Conservation (phyloP, 495 filamentous ascomycete species). For the Astrothelium macrocarpum region DNA sequence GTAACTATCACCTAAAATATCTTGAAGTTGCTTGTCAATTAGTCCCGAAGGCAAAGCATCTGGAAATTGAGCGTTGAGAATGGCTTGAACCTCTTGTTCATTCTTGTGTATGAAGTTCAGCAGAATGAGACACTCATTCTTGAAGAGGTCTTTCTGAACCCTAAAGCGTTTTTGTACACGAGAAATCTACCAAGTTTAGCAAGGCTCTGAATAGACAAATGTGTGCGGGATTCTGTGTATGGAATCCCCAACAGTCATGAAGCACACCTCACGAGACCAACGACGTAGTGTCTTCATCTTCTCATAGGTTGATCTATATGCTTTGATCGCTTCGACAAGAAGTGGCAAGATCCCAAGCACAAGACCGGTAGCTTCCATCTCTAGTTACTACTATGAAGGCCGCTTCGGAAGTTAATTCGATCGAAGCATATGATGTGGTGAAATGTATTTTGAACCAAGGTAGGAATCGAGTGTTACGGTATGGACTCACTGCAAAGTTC, state of each 20-base stretch:
- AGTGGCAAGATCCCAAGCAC: not conserved
- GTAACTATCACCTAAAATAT: not conserved
- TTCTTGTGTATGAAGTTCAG: not conserved
- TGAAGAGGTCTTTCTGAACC: not conserved
- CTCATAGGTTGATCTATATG: not conserved
- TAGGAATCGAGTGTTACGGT: no score
- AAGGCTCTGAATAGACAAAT: no score
- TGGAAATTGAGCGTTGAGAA: not conserved
- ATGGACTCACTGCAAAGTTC: no score
- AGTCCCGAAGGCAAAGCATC: not conserved
- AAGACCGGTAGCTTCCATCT: not conserved
- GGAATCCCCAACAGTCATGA: not conserved
- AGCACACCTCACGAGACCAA: not conserved
- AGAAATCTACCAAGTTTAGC: not conserved
- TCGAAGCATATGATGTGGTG: not conserved
- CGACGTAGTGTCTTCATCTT: not conserved
- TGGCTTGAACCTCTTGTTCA: not conserved
- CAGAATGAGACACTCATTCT: not conserved
- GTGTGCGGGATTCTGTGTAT: not conserved
- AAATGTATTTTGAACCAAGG: no score
- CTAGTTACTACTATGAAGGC: not conserved
- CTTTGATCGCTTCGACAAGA: not conserved
- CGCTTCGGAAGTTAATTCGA: not conserved
- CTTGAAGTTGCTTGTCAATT: not conserved
- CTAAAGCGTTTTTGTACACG: not conserved